These are phyloP conservation scores for Lactifluus volemus DNA, from an alignment of 768 basidiomycete genomes.

Conservation along the genomic window DNA sequence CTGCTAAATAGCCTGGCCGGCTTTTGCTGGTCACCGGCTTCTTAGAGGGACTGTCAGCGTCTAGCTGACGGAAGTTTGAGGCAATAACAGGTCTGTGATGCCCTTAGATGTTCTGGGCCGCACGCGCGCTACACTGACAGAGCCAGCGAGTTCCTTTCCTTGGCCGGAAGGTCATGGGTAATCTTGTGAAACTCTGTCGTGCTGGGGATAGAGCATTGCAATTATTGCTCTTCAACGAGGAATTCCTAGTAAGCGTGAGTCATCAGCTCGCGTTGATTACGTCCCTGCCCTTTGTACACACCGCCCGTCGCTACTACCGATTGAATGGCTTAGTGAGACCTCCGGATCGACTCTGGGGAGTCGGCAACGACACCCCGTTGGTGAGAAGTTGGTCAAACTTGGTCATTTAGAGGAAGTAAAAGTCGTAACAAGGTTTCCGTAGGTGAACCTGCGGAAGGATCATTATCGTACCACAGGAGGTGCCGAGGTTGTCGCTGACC, in stretches of 20 bases:
- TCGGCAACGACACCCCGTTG: too few species aligned
- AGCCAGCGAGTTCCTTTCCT: background rate
- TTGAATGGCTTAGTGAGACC: background rate
- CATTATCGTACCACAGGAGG: too few species aligned
- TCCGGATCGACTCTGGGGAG: too few species aligned
- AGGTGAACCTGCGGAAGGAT: too few species aligned
- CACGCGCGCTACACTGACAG: background rate
- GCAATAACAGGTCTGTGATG: background rate
- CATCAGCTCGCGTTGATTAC: background rate
- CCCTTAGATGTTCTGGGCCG: background rate
- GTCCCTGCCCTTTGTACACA: background rate
- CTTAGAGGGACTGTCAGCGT: constrained; percentile 38
- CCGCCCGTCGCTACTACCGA: background rate
- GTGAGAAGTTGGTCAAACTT: too few species aligned
- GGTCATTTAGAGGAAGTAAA: too few species aligned
- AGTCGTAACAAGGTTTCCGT: too few species aligned
- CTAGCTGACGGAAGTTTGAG: constrained; percentile 90
- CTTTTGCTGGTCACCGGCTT: constrained; percentile 66
- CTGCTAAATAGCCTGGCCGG: constrained; percentile 81
- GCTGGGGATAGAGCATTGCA: background rate
- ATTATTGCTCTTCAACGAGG: background rate
- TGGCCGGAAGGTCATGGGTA: background rate
- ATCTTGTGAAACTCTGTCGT: background rate
- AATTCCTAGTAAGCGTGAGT: background rate
- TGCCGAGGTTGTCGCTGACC: too few species aligned